Base-by-base conservation (phyloP, 2,329 filamentous ascomycete species). In the Aaosphaeria pasadenensis region DNA sequence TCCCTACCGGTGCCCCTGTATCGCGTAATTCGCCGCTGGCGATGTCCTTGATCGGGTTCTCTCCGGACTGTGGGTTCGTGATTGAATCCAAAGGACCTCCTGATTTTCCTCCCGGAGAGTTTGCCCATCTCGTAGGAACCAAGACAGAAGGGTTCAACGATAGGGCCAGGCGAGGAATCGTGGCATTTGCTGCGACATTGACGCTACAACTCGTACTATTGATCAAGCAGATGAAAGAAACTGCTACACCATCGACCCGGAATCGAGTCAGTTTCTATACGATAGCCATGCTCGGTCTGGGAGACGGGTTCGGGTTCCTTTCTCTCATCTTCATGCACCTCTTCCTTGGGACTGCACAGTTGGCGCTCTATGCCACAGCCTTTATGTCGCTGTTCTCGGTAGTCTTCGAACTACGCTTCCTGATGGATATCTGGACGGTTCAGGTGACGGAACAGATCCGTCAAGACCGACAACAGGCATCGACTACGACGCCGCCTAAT, bases 371-470 rank as follows among this genome's bases (percentile, higher is more conserved):
- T 11, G 75, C 76, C 2, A 75, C 78, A 29, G 78, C 78, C 2
- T 86, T 85, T 59, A 63, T 86, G 13, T 76, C 80, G 1, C 79
- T 85, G 52, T 75, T 84, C 43, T 81, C 79, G 11, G 80, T 84
- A 28, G 78, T 79, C 48, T 80, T 85, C 47, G 82, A 82, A 31
- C 83, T 86, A 71, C 79, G 81, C 45, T 86, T 86, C 55, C 71
- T 86, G 59, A 81, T 84, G 72, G 82, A 85, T 45, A 82, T 86
- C n/a, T 86, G 82, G 83, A 76, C 77, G 17, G 79, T 84, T 2
- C 83, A 86, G 59, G 78, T 74, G 28, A 77, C 78, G 4, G 76
- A 78, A 51, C 66, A 72, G 17, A 67, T 67, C 41, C 64, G 71
- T 42, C 63, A 66, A 48, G 72, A 75, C 45, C 66, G 77, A 51